A percentile compares a stretch with the other conserved stretches of the same genome.
These are phyloP conservation scores for Ilex aquifolium DNA, from an alignment of 257 asterid species.

Conservation along the genomic window DNA sequence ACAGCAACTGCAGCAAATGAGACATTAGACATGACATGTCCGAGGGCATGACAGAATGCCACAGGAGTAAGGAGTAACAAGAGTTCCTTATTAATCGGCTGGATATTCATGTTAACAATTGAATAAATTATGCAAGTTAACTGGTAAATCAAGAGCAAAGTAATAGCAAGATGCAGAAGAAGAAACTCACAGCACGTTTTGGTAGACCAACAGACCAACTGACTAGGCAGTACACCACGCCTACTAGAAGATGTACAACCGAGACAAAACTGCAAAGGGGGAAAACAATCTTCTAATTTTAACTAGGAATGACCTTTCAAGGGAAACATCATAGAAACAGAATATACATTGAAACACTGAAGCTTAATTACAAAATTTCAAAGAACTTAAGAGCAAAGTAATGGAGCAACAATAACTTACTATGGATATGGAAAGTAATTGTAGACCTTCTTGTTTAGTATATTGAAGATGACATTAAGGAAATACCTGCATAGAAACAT, in stretches of 20 bases:
- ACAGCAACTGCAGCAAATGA: constrained; percentile 68
- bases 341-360: not conserved
- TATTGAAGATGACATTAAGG: constrained; percentile 56
- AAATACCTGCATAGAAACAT: constrained; percentile 40
- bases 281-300: not conserved
- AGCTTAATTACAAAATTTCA: not conserved
- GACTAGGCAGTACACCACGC: constrained; percentile 46
- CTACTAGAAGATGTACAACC: constrained; percentile 51
- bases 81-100: constrained; percentile 50
- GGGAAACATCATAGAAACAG: not conserved
- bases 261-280: constrained; percentile 42
- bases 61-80: constrained; percentile 50
- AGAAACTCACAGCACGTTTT: constrained; percentile 47
- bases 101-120: constrained; percentile 17
- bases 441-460: constrained; percentile 62
- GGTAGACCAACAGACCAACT: constrained; percentile 58
- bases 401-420: constrained; percentile 24
- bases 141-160: not conserved
- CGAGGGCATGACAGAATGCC: constrained; percentile 58
- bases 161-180: not conserved
- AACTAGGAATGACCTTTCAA: not conserved
- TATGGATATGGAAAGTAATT: constrained; percentile 61
- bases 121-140: constrained; percentile 2
- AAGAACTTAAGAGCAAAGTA: not conserved
- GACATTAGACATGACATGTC: constrained; percentile 63